Percentiles rank a stretch among this genome's conserved stretches.
These are phyloP conservation scores for Cicer bijugum DNA, from an alignment of 306 rosid genomes.

Conservation along the genomic window DNA sequence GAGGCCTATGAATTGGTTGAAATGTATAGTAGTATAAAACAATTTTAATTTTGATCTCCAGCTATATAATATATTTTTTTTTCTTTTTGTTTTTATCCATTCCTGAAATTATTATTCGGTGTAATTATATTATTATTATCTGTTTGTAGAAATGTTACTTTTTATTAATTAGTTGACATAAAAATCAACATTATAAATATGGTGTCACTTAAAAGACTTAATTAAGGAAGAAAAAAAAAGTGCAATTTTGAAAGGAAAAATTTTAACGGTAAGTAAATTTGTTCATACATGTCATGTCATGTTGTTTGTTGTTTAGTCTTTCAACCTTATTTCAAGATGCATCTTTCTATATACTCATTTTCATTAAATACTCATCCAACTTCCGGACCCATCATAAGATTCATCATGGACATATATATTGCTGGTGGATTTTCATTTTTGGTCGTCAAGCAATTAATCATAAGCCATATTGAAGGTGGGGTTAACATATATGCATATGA, in stretches of 20 bases:
- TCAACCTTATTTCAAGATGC: conserved; percentile 12
- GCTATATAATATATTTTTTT: background rate
- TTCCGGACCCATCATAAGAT: conserved; percentile 46
- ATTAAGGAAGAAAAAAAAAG: no score
- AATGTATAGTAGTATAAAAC: background rate
- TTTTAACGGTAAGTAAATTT: no score
- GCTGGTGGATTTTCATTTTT: conserved; percentile 40
- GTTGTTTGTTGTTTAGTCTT: conserved; percentile 22
- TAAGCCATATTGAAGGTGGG: conserved; percentile 23
- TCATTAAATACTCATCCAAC: conserved; percentile 52
- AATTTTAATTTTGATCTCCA: background rate
- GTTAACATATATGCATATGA: background rate
- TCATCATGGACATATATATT: conserved; percentile 42
- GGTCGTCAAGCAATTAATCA: conserved; percentile 35
- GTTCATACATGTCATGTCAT: background rate
- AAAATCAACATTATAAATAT: no score
- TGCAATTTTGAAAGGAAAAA: no score
- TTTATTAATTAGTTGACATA: no score
- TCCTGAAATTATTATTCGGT: background rate
- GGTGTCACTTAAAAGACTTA: no score
- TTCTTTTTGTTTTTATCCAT: no score
- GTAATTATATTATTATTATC: no score
- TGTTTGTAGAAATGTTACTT: no score
- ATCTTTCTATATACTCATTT: conserved; percentile 43
- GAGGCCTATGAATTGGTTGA: conserved; percentile 4